Percentiles rank a stretch among this genome's conserved stretches.
Conservation (phyloP, 352 stramenopile species). For the Globisporangium iwayamae region DNA sequence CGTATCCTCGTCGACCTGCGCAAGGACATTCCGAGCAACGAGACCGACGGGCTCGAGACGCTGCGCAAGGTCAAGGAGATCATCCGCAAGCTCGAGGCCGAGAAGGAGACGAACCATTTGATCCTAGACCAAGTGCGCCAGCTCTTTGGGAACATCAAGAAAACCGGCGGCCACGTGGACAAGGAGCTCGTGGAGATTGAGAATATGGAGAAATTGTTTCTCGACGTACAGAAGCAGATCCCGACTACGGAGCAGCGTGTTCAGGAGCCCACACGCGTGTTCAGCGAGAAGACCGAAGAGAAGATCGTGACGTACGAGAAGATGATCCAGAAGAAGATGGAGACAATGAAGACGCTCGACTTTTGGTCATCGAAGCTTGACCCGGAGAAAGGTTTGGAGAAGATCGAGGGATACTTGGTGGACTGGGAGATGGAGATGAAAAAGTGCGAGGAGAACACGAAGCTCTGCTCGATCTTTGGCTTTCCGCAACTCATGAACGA, state of each 20-base stretch:
- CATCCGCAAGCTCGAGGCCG: constrained; percentile 68
- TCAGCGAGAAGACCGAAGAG: constrained; percentile 90
- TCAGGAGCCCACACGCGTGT: constrained; percentile 79
- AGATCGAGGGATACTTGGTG: constrained; percentile 78
- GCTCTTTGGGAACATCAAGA: constrained; percentile 78
- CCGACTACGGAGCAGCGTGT: constrained; percentile 70
- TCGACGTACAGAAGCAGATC: constrained; percentile 78
- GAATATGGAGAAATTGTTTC: constrained; percentile 80
- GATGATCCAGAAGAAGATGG: constrained; percentile 80
- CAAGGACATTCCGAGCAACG: constrained; percentile 81
- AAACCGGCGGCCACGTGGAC: constrained; percentile 73
- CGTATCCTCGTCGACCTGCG: constrained; percentile 73
- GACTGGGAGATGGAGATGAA: constrained; percentile 89
- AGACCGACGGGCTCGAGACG: constrained; percentile 73
- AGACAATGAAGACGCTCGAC: constrained; percentile 76
- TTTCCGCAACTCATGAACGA: constrained; percentile 93
- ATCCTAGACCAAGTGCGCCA: constrained; percentile 77
- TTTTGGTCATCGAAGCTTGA: constrained; percentile 84
- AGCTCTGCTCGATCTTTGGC: constrained; percentile 92
- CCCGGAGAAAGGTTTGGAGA: constrained; percentile 74
- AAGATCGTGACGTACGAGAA: constrained; percentile 93
- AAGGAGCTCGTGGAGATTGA: constrained; percentile 83
- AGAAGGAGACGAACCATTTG: constrained; percentile 65
- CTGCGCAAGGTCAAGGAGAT: constrained; percentile 85
- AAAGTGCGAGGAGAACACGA: constrained; percentile 88